phyloP scores from a whole-genome alignment of 108 stramenopile genomes.

The Pseudonitzschia multiseries region DNA sequence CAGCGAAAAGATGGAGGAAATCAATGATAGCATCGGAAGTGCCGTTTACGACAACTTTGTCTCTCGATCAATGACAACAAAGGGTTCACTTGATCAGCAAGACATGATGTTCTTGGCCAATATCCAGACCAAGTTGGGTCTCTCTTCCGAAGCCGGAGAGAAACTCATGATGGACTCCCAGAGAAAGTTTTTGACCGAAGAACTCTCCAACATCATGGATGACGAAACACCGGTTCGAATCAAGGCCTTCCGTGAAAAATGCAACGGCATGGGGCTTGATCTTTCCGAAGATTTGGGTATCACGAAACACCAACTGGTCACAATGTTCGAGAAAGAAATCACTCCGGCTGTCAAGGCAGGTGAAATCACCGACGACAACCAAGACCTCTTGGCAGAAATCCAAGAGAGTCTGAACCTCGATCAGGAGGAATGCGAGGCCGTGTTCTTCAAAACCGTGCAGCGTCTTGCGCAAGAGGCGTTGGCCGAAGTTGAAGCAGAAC shows the following conservation, averaged over 20 bases:
- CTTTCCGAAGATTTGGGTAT: slow-evolving; percentile 74
- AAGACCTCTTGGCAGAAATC: slow-evolving; percentile 70
- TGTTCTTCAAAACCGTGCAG: slow-evolving; percentile 56
- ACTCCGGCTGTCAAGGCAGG: slow-evolving; percentile 72
- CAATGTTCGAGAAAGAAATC: slow-evolving; percentile 81
- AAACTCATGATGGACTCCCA: slow-evolving; percentile 71
- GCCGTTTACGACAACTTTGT: slow-evolving; percentile 90
- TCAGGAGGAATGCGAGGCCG: slow-evolving; percentile 69
- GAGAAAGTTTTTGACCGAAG: slow-evolving; percentile 84
- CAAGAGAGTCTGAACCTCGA: slow-evolving; percentile 82
- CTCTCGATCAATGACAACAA: slow-evolving; percentile 67
- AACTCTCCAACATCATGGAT: slow-evolving; percentile 63
- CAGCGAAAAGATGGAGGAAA: slow-evolving; percentile 71
- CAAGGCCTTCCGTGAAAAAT: slow-evolving; percentile 88
- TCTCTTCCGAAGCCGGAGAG: slow-evolving; percentile 75
- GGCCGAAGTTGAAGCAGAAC: slow-evolving; percentile 48
- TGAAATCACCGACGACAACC: slow-evolving; percentile 70
- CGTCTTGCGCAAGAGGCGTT: slow-evolving; percentile 54
- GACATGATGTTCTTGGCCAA: slow-evolving; percentile 94
- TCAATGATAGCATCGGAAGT: slow-evolving; percentile 72
- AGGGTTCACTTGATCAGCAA: slow-evolving; percentile 87
- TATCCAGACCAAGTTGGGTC: slow-evolving; percentile 80
- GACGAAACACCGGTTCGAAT: slow-evolving; percentile 54
- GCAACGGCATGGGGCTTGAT: slow-evolving; percentile 84
- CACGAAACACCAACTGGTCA: slow-evolving; percentile 54